Percentiles rank a stretch among this genome's conserved stretches.
Conservation (phyloP, 2,329 filamentous ascomycete species). For the Colletotrichum tabaci region DNA sequence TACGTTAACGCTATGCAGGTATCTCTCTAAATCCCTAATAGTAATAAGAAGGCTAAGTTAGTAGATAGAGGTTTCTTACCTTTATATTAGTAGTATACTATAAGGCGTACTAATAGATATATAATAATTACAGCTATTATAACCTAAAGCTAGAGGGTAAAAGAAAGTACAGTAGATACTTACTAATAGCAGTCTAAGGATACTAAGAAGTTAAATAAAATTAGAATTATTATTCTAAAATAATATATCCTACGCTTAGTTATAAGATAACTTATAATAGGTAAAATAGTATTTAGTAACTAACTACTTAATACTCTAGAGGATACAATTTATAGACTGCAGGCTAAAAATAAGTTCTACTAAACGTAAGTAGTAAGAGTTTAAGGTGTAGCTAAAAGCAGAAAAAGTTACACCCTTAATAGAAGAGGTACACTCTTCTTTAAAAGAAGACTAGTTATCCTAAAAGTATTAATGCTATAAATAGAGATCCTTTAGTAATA, state of each 20-base stretch:
- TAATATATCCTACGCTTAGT: not conserved
- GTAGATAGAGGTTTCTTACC: not conserved
- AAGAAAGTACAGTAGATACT: not conserved
- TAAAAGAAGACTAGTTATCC: too few relatives aligned
- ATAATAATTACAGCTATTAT: not conserved
- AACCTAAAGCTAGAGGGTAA: not conserved
- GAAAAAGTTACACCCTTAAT: not conserved
- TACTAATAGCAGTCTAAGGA: not conserved
- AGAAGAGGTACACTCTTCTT: not conserved
- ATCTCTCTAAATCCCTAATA: not conserved
- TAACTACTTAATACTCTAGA: not conserved
- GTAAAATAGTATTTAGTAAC: not conserved
- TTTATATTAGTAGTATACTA: not conserved
- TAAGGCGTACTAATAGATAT: not conserved
- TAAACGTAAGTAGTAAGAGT: not conserved
- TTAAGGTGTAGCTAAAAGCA: not conserved
- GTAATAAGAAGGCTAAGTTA: not conserved
- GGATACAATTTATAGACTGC: not conserved
- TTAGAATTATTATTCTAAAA: not conserved
- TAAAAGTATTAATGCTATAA: too few relatives aligned
- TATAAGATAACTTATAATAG: not conserved
- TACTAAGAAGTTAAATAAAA: not conserved
- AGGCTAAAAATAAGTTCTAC: not conserved
- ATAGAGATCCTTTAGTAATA: not conserved
- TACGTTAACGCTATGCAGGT: too few relatives aligned